A percentile compares a stretch with the other conserved stretches of the same genome.
Evolutionary conservation across 805 yeast species (phyloP).

Genomic region (Sungouiozyma intestinalis): DNA sequence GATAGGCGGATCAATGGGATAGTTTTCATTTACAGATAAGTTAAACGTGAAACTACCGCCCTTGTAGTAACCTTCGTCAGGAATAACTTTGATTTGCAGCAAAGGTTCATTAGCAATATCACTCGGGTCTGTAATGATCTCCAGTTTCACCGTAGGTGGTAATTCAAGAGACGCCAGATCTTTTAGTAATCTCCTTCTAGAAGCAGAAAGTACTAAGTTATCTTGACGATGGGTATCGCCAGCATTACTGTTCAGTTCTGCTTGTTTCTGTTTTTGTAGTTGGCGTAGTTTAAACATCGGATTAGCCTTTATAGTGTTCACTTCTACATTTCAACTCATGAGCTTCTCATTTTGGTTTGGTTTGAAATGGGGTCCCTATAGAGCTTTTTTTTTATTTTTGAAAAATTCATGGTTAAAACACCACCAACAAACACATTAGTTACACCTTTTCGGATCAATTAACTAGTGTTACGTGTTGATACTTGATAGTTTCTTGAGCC

Average conservation of each 20-base stretch:
- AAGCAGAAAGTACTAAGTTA: constrained; percentile 6
- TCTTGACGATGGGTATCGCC: neutral
- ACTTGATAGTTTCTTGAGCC: too few relatives aligned
- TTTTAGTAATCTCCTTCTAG: constrained; percentile 17
- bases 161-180: constrained; percentile 19
- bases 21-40: constrained; percentile 56
- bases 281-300: constrained; percentile 22
- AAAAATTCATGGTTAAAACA: too few relatives aligned
- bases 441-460: too few relatives aligned
- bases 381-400: too few relatives aligned
- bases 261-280: constrained; percentile 16
- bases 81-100: constrained; percentile 13
- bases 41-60: constrained; percentile 41
- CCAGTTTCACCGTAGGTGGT: constrained; percentile 15
- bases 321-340: too few relatives aligned
- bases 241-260: constrained; percentile 2
- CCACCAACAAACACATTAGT: too few relatives aligned
- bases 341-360: too few relatives aligned
- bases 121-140: constrained; percentile 5
- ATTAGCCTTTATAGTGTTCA: too few relatives aligned
- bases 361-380: too few relatives aligned
- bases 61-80: constrained; percentile 24
- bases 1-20: constrained; percentile 90
- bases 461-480: too few relatives aligned
- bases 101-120: constrained; percentile 6